A percentile compares a stretch with the other conserved stretches of the same genome.
Evolutionary conservation across 2,329 filamentous ascomycete genomes (phyloP).

Genomic region (Fusarium nelsonii): DNA sequence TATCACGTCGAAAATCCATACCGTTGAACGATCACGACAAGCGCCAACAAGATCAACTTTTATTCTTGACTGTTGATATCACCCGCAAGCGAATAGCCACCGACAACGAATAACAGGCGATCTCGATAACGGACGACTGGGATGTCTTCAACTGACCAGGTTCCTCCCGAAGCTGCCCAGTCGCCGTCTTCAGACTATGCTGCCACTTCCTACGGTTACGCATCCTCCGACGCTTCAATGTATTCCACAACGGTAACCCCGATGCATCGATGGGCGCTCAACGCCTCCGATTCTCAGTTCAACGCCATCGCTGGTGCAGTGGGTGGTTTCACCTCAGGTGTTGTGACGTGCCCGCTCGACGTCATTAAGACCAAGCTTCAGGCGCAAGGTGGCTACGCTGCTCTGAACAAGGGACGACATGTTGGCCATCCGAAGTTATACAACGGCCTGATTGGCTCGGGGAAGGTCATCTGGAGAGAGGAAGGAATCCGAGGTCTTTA

Average conservation of each 20-base stretch:
- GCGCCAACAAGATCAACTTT: slow-evolving; percentile 7
- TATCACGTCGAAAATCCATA: not conserved
- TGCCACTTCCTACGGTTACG: slow-evolving; percentile 52
- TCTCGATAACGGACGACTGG: slow-evolving; percentile 32
- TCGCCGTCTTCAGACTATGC: slow-evolving; percentile 54
- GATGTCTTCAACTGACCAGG: slow-evolving; percentile 67
- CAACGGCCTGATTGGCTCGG: slow-evolving; percentile 87
- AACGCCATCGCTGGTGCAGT: slow-evolving; percentile 89
- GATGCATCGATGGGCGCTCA: slow-evolving; percentile 68
- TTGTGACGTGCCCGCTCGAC: slow-evolving; percentile 96
- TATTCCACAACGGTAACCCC: slow-evolving; percentile 54
- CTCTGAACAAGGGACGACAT: slow-evolving; percentile 62
- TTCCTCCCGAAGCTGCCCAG: slow-evolving; percentile 51
- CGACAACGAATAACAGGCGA: slow-evolving; percentile 18
- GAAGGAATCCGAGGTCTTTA: slow-evolving; percentile 94
- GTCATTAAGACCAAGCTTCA: slow-evolving; percentile 99
- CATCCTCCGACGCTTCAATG: slow-evolving; percentile 53
- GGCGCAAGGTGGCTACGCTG: slow-evolving; percentile 86
- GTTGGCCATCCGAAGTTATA: slow-evolving; percentile 74
- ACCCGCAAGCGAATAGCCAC: slow-evolving; percentile 4
- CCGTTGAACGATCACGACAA: slow-evolving; percentile 15
- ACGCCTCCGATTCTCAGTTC: slow-evolving; percentile 73
- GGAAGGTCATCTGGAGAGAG: slow-evolving; percentile 84
- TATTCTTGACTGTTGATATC: slow-evolving; percentile 12
- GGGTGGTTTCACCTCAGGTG: slow-evolving; percentile 90